Conservation (phyloP, 129 eudicot genomes). For the Escallonia herrerae region DNA sequence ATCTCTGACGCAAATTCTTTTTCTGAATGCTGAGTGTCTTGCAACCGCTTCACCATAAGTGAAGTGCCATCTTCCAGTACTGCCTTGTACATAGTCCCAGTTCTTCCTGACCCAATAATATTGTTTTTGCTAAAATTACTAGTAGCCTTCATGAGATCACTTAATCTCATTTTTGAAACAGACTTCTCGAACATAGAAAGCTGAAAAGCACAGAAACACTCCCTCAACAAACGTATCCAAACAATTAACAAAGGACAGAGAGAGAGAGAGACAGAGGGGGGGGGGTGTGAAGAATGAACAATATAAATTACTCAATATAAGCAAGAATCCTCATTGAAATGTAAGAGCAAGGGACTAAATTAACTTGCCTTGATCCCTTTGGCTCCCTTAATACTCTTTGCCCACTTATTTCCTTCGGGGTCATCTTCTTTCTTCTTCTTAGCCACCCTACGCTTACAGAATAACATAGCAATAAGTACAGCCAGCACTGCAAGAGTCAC, state of each 20-base stretch:
- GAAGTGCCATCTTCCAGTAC: constrained; percentile 19
- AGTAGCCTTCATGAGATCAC: constrained; percentile 36
- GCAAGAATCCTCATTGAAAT: neutral
- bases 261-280: neutral
- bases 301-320: neutral
- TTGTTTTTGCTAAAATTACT: constrained; percentile 24
- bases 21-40: constrained; percentile 30
- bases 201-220: constrained; percentile 12
- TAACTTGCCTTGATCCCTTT: constrained; percentile 11
- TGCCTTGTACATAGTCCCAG: constrained; percentile 43
- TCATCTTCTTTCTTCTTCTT: constrained; percentile 20
- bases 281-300: neutral
- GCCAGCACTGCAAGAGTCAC: constrained; percentile 17
- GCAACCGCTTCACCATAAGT: constrained; percentile 40
- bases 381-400: constrained; percentile 14
- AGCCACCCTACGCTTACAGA: constrained; percentile 9
- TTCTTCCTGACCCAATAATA: constrained; percentile 30
- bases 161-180: constrained; percentile 17
- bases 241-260: neutral
- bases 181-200: constrained; percentile 31
- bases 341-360: neutral
- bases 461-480: constrained; percentile 16
- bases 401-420: constrained; percentile 17
- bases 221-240: neutral
- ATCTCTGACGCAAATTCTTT: constrained; percentile 39